Evolutionary conservation across 139 green algal genomes (phyloP).

Genomic region (Eudorina sp.): DNA sequence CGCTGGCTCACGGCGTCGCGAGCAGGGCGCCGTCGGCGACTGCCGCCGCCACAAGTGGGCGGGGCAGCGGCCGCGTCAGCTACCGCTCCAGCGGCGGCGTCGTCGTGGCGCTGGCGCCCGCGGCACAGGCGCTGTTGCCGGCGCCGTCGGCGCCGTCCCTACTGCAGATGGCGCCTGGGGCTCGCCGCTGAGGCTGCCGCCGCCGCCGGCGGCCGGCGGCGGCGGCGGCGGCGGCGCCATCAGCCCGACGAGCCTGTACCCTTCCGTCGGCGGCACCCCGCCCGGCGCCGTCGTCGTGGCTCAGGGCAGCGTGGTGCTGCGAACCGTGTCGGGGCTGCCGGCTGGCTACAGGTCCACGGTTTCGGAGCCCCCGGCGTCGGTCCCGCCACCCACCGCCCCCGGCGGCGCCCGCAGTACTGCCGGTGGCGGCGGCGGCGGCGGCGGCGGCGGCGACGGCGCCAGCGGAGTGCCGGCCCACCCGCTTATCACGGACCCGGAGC

Average conservation of each 20-base stretch:
- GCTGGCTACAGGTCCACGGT: neutral
- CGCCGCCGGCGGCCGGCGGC: neutral
- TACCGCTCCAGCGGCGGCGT: no score
- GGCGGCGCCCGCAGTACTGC: neutral
- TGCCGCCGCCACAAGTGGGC: neutral
- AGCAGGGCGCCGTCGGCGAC: neutral
- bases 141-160: neutral
- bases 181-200: neutral
- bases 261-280: neutral
- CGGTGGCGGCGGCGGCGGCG: neutral
- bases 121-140: neutral
- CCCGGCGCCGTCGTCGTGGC: neutral
- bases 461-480: no score
- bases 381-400: neutral
- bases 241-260: no score
- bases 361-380: neutral
- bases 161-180: neutral
- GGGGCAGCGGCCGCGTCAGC: neutral
- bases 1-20: neutral
- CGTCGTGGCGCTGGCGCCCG: no score
- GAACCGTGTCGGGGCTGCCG: no score
- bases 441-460: neutral
- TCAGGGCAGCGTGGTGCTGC: neutral
- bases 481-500: no score
- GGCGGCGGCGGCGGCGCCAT: no score